Evolutionary conservation across 1,139 yeast genomes (phyloP).

Genomic region (Saccharomyces hybrid): DNA sequence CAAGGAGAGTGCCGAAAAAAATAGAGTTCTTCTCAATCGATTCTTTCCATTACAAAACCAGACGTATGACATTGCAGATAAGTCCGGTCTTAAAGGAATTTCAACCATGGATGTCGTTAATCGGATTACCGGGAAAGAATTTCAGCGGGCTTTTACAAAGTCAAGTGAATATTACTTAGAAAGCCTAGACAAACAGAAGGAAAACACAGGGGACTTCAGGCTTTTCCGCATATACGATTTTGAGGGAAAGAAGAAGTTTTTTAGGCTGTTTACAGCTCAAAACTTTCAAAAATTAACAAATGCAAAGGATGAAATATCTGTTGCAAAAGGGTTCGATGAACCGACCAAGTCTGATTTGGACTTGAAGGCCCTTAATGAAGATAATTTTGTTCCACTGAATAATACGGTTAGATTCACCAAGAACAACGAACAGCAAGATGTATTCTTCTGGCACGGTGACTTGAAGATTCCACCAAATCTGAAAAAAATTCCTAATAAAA

Average conservation of each 20-base stretch:
- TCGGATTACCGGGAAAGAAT: conserved; percentile 45
- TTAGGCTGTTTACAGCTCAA: conserved; percentile 51
- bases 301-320: background rate
- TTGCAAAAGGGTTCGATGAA: background rate
- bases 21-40: conserved; percentile 36
- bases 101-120: conserved; percentile 49
- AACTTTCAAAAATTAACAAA: conserved; percentile 32
- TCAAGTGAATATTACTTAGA: conserved; percentile 40
- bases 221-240: conserved; percentile 62
- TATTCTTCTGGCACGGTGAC: conserved; percentile 31
- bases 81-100: conserved; percentile 41
- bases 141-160: conserved; percentile 43
- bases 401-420: conserved; percentile 25
- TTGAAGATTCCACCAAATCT: conserved; percentile 15
- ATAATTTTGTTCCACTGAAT: conserved; percentile 22
- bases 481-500: conserved; percentile 10
- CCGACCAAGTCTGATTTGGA: conserved; percentile 7
- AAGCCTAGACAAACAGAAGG: conserved; percentile 33
- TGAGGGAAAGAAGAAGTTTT: conserved; percentile 66
- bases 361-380: conserved; percentile 14
- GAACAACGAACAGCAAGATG: conserved; percentile 14
- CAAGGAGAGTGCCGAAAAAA: conserved; percentile 11
- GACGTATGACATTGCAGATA: conserved; percentile 41
- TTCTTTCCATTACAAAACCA: conserved; percentile 60
- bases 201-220: conserved; percentile 31